Base-by-base conservation (phyloP, 495 filamentous ascomycete genomes). In the Lentithecium fluviatile region DNA sequence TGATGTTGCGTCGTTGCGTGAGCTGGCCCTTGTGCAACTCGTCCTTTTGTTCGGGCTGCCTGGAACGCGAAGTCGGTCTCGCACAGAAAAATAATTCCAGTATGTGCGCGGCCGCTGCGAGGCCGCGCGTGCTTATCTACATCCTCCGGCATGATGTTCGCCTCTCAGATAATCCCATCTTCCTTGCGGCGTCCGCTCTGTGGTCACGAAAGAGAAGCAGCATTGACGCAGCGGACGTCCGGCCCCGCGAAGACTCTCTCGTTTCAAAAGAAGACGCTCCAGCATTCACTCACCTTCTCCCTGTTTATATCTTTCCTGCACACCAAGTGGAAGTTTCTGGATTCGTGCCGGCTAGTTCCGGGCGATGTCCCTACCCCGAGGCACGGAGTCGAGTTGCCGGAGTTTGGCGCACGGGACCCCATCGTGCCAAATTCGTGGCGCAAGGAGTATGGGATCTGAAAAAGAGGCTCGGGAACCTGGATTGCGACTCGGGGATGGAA, bases 281-380 rank as follows among this genome's bases (percentile, higher is more conserved):
- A n/a, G 19, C 12, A 4, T 48, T 83, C 66, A 87, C 85, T 15
- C 83, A 89, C 70, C 68, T 89, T 0, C 74, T 90, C 0, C 86
- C 87, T 0, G 65, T 90, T 21, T 85, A 84, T 67, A 77, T 87
- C 43, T 82, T 89, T 51, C 76, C 80, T 1, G 80, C 85, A 2
- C 73, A 84, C 45, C 85, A 89, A 62, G 69, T 89, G 25, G 86
- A 90, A 64, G 76, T 87, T n/a, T 85, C 83, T 1, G 88, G 87
- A 19, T 85, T 90, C 66, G 68, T 89, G 8, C 64, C 69, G 6
- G 62, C 69, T 6, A 49, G 62, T 13, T 60, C 55, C 2, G 50
- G 67, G 13, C 45, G 67, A 25, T 57, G 40, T 26, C 86, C 87
- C 0, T 88, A 81, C 54, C 78, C 79, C 2, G 79, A 83, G 67